Conservation (phyloP, 140 eudicot genomes). For the Flaveria floridana region DNA sequence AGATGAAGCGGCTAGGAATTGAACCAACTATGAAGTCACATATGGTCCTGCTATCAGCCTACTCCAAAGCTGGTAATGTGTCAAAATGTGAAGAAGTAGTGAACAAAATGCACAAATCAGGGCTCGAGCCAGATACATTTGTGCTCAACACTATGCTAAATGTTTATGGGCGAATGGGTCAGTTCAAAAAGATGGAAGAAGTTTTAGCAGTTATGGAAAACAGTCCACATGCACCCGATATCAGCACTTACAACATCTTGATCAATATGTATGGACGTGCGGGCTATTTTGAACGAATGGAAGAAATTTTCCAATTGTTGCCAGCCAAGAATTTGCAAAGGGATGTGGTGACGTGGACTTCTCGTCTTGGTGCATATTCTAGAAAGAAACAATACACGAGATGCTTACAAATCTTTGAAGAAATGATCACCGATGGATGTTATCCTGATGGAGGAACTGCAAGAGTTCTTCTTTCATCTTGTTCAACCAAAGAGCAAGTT, state of each 20-base stretch:
- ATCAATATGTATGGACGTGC: slow-evolving; percentile 81
- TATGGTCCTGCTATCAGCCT: slow-evolving; percentile 83
- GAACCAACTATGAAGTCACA: slow-evolving; percentile 95
- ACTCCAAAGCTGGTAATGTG: slow-evolving; percentile 64
- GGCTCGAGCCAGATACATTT: slow-evolving; percentile 73
- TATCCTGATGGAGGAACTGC: slow-evolving; percentile 96
- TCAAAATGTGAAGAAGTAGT: slow-evolving; percentile 73
- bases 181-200: slow-evolving; percentile 79
- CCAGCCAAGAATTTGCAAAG: slow-evolving; percentile 52
- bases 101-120: slow-evolving; percentile 66
- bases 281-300: slow-evolving; percentile 80
- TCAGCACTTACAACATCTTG: slow-evolving; percentile 89
- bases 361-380: slow-evolving; percentile 87
- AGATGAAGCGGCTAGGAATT: slow-evolving; percentile 70
- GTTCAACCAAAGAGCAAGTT: slow-evolving; percentile 79
- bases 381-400: slow-evolving; percentile 68
- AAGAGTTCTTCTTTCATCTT: slow-evolving; percentile 74
- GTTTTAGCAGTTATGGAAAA: slow-evolving; percentile 69
- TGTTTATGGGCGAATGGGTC: slow-evolving; percentile 78
- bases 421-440: slow-evolving; percentile 79
- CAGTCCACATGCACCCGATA: slow-evolving; percentile 53
- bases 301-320: slow-evolving; percentile 52
- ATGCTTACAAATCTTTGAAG: slow-evolving; percentile 79
- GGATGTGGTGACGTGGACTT: slow-evolving; percentile 86
- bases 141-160: slow-evolving; percentile 76